phyloP scores from a whole-genome alignment of 768 basidiomycete species.

The Clavulina sp. region DNA sequence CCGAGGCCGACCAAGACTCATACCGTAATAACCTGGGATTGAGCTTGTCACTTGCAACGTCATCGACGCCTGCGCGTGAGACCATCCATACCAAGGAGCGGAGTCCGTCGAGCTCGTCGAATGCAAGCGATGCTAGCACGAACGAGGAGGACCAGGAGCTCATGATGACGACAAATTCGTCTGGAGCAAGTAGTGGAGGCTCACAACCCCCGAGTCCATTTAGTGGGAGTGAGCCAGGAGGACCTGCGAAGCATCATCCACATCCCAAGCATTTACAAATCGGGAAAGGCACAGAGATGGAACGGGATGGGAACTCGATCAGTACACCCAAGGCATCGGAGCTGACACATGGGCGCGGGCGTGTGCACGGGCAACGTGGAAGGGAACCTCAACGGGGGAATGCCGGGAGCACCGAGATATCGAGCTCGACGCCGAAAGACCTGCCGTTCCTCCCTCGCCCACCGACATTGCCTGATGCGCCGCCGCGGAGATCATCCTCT shows the following conservation, averaged over 20 bases:
- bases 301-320: background rate
- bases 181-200: constrained; percentile 1
- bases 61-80: constrained; percentile 42
- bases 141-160: too few relatives aligned
- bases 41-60: constrained; percentile 26
- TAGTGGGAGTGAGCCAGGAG: background rate
- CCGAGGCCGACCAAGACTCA: constrained; percentile 42
- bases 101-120: constrained; percentile 33
- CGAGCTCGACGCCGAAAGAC: too few relatives aligned
- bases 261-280: background rate
- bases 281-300: background rate
- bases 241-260: background rate
- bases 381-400: background rate
- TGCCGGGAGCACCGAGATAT: too few relatives aligned
- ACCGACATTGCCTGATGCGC: too few relatives aligned
- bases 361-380: background rate
- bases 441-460: too few relatives aligned
- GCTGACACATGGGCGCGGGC: background rate
- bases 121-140: constrained; percentile 42
- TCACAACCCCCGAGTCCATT: background rate
- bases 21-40: constrained; percentile 54
- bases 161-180: background rate
- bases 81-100: too few relatives aligned
- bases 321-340: background rate
- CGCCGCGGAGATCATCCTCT: constrained; percentile 20